Evolutionary conservation across 208 protist genomes (phyloP).

Genomic region (Trichomonas tenax): DNA sequence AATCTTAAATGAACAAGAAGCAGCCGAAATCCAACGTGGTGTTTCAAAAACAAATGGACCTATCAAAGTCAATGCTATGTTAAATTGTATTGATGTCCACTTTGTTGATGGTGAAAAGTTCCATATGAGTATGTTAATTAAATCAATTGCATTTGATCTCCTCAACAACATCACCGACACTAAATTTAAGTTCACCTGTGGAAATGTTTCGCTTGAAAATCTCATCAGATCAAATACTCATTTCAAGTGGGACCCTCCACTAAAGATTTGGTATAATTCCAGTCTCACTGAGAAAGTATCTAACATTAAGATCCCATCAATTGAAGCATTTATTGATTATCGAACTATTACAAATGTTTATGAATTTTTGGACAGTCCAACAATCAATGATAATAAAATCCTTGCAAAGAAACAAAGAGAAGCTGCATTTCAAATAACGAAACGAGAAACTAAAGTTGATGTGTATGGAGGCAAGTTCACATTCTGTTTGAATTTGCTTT

Average conservation of each 20-base stretch:
- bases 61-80: background rate
- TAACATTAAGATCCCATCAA: background rate
- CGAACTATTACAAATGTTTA: background rate
- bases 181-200: background rate
- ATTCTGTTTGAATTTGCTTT: background rate
- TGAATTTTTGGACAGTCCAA: background rate
- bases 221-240: background rate
- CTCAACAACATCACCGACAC: background rate
- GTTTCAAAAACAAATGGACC: background rate
- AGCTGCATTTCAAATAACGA: background rate
- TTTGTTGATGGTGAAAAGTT: background rate
- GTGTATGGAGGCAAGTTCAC: background rate
- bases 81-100: background rate
- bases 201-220: background rate
- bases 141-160: too few relatives aligned
- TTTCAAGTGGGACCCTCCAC: background rate
- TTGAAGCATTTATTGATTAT: background rate
- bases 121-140: background rate
- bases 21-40: background rate
- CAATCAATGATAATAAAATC: background rate
- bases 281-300: background rate
- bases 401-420: background rate
- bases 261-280: background rate
- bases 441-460: background rate
- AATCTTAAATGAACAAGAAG: background rate